Evolutionary conservation across 164 flowering plant genomes (phyloP), one percentile per base, ranked within the genome.

Genomic region (Magnolia sinica): DNA sequence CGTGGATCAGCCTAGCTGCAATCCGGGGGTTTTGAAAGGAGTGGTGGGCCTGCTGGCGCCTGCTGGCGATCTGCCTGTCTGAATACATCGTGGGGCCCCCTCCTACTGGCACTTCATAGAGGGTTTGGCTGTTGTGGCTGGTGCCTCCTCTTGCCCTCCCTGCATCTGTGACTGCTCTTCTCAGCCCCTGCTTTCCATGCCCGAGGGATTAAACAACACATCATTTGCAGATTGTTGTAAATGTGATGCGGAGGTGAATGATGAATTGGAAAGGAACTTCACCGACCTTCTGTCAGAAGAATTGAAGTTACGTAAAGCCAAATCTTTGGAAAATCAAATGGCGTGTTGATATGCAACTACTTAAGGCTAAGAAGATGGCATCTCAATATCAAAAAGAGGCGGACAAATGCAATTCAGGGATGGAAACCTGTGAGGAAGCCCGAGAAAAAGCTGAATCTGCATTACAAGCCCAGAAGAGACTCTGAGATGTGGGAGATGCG

Each of bases 81-180:
- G 84, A 75, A 0, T 87, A 87, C 79, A 85, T 88, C 4, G 74
- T 84, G 22, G 91, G 85, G 0, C 91, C 86, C 3, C 88, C 89
- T 22, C 80, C 31, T 85, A 87, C 70, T 87, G 88, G 88, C 89
- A 87, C 69, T 37, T 88, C 55, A 69, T 76, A 7, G 91, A 88
- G 69, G 83, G 74, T 55, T 64, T 84, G 20, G 85, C 84, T 61
- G 79, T 85, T 24, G 63, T 83, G 23, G 20, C 76, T 14, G 78
- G 68, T 49, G 29, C 81, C 37, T 77, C 84, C 51, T 71, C 80
- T 22, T 83, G 85, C 73, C 78, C 85, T 77, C 90, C 94, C 22
- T 93, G 98, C 74, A 64, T 81, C 73, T 95, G 98, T 73, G 98
- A 95, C 77, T 95, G 98, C 81, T 79, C 92, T 72, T 83, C 92